Base-by-base conservation (phyloP, 1,284 basidiomycete species). In the Trichosporon asahii region DNA sequence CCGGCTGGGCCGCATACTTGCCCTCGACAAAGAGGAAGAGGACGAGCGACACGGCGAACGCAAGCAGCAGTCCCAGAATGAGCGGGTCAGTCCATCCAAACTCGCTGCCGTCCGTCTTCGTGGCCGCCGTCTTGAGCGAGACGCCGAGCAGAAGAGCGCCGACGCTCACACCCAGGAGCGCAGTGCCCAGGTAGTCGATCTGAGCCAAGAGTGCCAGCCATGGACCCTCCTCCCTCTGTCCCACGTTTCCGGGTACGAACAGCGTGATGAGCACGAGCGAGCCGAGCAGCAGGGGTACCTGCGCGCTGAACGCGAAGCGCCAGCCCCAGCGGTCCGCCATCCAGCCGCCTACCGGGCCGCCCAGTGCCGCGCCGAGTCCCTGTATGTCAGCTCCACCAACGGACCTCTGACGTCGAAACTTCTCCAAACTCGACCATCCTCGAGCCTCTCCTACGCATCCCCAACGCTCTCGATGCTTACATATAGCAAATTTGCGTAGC, bases 281-380 rank as follows among this genome's bases (percentile, higher is more conserved):
- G 55, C 29, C 68, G 66, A 65, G 15, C 44, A 74, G 68, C 33
- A 72, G 67, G 72, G 79, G 83, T 71, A 89, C 88, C 86, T 91
- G 90, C 75, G 90, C 86, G 66, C 88, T 85, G 83, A 92, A 84
- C 1, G 82, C 80, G 18, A 64, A 33, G 68, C 79, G 72, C 93
- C 93, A 95, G 76, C 92, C 92, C 77, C 92, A 89, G 15, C 77
- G 86, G 80, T 95, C 93, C 75, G 91, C 90, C 70, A 93, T 86
- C 90, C 90, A 94, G 18, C 94, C 93, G 61, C 94, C 94, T 3
- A 95, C 76, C 15, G 94, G 94, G 27, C 93, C 94, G 66, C 93
- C 93, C 18, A 93, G 83, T 33, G 90, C 91, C 57, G 91, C 89
- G 63, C 72, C 72, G 25, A 73, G 70, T 14, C 66, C 57, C 60